Evolutionary conservation across 805 yeast genomes (phyloP).

Genomic region (Yarrowia yakushimensis): DNA sequence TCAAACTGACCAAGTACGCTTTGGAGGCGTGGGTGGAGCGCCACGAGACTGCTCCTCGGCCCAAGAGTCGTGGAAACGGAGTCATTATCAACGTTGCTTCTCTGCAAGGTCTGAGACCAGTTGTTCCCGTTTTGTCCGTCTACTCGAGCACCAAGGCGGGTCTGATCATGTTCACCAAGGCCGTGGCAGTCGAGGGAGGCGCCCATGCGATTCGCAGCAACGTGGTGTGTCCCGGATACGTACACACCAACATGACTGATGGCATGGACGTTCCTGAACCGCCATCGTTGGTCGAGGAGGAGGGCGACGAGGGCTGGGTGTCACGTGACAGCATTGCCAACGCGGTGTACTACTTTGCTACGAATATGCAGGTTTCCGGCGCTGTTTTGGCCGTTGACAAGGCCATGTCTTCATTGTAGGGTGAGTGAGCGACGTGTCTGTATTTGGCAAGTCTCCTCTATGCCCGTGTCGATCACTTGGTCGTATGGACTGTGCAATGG

Average conservation of each 20-base stretch:
- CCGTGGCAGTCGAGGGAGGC: slow-evolving; percentile 58
- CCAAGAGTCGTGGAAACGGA: slow-evolving; percentile 27
- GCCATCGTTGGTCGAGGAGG: slow-evolving; percentile 24
- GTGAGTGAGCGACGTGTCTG: background rate
- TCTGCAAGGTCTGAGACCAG: slow-evolving; percentile 48
- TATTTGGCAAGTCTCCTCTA: no score
- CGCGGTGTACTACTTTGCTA: slow-evolving; percentile 29
- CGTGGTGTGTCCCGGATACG: slow-evolving; percentile 63
- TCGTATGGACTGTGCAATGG: no score
- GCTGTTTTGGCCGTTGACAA: slow-evolving; percentile 28
- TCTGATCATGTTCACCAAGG: slow-evolving; percentile 54
- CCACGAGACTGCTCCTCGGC: background rate
- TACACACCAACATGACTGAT: slow-evolving; percentile 58
- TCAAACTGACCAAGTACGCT: slow-evolving; percentile 53
- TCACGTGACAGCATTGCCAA: slow-evolving; percentile 28
- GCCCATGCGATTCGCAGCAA: slow-evolving; percentile 56
- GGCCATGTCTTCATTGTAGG: slow-evolving; percentile 23
- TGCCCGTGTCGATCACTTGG: no score
- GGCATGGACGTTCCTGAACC: slow-evolving; percentile 18
- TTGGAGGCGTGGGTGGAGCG: slow-evolving; percentile 49
- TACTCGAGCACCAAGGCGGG: slow-evolving; percentile 75
- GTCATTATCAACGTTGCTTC: slow-evolving; percentile 65
- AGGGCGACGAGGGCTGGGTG: slow-evolving; percentile 15
- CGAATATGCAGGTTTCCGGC: slow-evolving; percentile 29
- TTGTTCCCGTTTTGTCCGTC: slow-evolving; percentile 55